Conservation (phyloP, 2,329 filamentous ascomycete genomes). For the Seiridium cupressi region DNA sequence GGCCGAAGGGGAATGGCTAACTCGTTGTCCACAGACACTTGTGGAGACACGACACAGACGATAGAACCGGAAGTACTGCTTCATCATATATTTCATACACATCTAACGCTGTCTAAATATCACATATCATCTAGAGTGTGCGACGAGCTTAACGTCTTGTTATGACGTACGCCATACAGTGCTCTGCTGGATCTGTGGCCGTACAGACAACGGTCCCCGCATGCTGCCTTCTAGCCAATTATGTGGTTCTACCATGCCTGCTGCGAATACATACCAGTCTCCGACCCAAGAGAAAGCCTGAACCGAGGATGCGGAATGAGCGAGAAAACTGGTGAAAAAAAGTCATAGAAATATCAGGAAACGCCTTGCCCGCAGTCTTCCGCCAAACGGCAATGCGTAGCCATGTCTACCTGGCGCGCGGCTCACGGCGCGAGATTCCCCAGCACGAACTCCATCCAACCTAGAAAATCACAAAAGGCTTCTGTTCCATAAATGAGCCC, state of each 20-base stretch:
- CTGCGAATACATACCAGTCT: background rate
- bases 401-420: background rate
- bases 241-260: no score
- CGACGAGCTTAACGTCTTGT: background rate
- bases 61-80: background rate
- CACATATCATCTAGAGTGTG: slow-evolving; percentile 1
- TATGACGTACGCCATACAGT: background rate
- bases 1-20: no score
- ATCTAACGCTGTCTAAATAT: slow-evolving; percentile 1
- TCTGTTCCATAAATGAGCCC: slow-evolving; percentile 15
- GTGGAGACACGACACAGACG: no score
- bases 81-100: background rate
- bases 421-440: background rate
- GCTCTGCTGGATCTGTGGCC: slow-evolving; percentile 7
- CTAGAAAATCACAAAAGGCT: slow-evolving; percentile 18
- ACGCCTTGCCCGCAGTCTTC: background rate
- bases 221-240: no score
- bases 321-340: background rate
- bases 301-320: background rate
- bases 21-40: no score
- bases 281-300: background rate
- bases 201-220: no score
- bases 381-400: background rate
- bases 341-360: background rate
- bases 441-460: slow-evolving; percentile 7